Evolutionary conservation across 768 basidiomycete genomes (phyloP), one percentile per base, ranked within the genome.

Genomic region (Tricholoma saponaceum): DNA sequence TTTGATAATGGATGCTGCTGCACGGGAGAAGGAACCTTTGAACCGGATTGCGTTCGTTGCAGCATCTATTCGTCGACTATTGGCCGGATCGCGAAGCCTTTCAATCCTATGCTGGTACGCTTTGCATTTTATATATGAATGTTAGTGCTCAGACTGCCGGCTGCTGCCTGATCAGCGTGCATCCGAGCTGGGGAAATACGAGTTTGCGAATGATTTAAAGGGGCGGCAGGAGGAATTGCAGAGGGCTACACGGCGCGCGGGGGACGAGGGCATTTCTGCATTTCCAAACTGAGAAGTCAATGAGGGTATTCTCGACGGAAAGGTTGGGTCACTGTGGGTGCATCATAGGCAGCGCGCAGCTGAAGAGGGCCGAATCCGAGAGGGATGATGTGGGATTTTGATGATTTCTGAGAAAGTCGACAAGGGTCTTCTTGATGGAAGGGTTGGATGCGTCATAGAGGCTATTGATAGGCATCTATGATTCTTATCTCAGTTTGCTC

Each of bases 11-110:
- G 94, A 97, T 64, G 87, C 90, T 6, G 95, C 95, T 23, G 85
- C 83, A 7, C 78, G 76, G 43, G 90, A 95, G 67, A 68, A 67
- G 23, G 91, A 97, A 65, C 84, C 92, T 1, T 81, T 90, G 46
- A 83, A 85, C 54, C 84, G 95, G 3, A 84, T 97, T 52, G 95
- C 94, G 2, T 98, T 86, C 65, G 93, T 98, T 14, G 93, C 90
- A 20, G 95, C 94, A 1, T 98, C 98, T 98, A 98, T 72, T 93
- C 92, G 1, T 93, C 91, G 22, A 98, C 95, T 2, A 92, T 96
- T 62, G 95, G 96, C 3, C 83, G 95, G 35, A 97, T 98, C 60
- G 95, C 95, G 12, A 97, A 98, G 71, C 95, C 95, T 1, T 97
- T 97, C 74, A 97, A 97, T 70, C 95, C 94, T 5, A 92, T 96